Conservation (phyloP, 768 basidiomycete genomes). For the Collybiopsis confluens region DNA sequence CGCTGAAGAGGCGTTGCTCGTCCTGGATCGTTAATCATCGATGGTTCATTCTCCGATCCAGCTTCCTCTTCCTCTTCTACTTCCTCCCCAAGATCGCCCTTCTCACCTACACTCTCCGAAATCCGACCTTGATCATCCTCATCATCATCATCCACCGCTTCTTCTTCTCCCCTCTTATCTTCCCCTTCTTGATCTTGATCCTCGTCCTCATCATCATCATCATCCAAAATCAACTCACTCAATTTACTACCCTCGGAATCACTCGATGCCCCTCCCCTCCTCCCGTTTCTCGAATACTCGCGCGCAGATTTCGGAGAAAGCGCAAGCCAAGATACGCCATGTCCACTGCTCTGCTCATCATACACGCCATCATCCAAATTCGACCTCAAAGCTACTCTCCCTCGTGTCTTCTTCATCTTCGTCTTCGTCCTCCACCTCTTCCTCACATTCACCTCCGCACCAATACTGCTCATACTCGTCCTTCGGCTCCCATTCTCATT, state of each 20-base stretch:
- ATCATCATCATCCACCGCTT: conserved; percentile 20
- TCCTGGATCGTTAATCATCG: conserved; percentile 80
- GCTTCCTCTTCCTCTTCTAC: conserved; percentile 41
- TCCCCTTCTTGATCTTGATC: no score
- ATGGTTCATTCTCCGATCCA: conserved; percentile 45
- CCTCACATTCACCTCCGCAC: conserved; percentile 10
- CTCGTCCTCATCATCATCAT: conserved; percentile 25
- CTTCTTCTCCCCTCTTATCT: conserved; percentile 28
- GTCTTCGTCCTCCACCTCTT: conserved; percentile 18
- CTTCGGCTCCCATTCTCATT: conserved; percentile 13
- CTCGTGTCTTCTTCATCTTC: conserved; percentile 13
- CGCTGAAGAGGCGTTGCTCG: conserved; percentile 75
- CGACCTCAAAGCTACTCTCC: neutral
- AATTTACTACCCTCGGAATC: conserved; percentile 39
- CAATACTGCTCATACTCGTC: conserved; percentile 2
- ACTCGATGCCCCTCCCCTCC: conserved; percentile 33
- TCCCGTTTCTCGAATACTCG: conserved; percentile 30
- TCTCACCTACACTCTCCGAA: neutral
- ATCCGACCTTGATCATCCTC: conserved; percentile 16
- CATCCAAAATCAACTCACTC: conserved; percentile 34
- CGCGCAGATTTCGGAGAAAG: conserved; percentile 52
- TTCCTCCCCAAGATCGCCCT: conserved; percentile 25
- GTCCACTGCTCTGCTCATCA: neutral
- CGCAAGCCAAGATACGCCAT: conserved; percentile 41
- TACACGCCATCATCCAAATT: neutral